Evolutionary conservation across 1,284 basidiomycete species (phyloP), one percentile per base, ranked within the genome.

Genomic region (Fomitopsis pinicola): DNA sequence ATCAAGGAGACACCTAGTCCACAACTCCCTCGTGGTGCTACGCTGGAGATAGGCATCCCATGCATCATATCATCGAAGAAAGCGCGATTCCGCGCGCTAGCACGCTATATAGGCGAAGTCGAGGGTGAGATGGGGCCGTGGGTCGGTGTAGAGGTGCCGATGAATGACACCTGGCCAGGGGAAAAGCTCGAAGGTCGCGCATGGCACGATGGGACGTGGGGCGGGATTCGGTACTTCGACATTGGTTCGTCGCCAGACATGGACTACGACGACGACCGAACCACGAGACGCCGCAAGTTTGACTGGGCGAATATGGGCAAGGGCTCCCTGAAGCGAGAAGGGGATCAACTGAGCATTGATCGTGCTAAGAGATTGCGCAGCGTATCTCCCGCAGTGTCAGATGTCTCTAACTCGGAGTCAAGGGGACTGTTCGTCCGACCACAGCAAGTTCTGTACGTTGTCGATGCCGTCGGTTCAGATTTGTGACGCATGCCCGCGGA

Each of bases 61-160:
- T 97, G 94, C 76, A 94, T 97, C 70, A 92, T 96, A 60, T 87
- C 89, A 0, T 88, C 88, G 40, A 90, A 90, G 68, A 82, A 90
- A 35, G 88, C 88, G 62, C 83, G 92, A 12, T 95, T 96, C 80
- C 87, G 89, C 58, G 95, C 94, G 1, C 89, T 87, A 66, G 92
- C 94, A 22, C 80, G 93, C 8, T 97, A 96, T 69, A 92, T 97
- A 57, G 95, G 94, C 2, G 87, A 91, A 67, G 83, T 96, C 5
- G 81, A 83, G 58, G 92, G 91, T 54, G 90, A 92, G 71, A 69
- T 71, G 5, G 95, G 94, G 0, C 86, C 90, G 0, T 97, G 94
- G 94, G 91, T 97, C 5, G 95, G 95, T 5, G 88, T 97, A 5
- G 95, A 97, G 73, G 89, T 95, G 15, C 89, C 91, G 0, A 80